Base-by-base conservation (phyloP, 495 filamentous ascomycete species). In the Chaetomidium leptoderma region DNA sequence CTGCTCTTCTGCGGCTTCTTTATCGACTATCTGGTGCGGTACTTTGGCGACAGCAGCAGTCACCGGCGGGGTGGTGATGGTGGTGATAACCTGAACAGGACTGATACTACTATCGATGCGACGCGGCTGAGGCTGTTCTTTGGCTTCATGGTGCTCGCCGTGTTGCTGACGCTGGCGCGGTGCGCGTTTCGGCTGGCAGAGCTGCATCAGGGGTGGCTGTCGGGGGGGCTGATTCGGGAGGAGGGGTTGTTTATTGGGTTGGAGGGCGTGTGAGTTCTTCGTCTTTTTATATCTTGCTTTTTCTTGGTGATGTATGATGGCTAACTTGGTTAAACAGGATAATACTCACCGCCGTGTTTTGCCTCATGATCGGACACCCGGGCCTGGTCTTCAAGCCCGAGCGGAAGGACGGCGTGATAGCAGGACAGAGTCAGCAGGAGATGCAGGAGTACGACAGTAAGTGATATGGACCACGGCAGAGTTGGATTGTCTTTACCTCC, bases 111-210 rank as follows among this genome's bases (percentile, higher is more conserved):
- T 2, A 33, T 6, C 13, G 8, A 29, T 11, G 24, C 24, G 26
- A 23, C 2, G 8, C 56, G 57, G 2, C 66, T 78, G 48, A 71
- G 68, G 53, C 27, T 75, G 9, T 81, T 79, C 53, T 58, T 74
- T 30, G 62, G 56, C 1, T 75, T 77, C 58, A 58, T 81, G 49
- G 52, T 63, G 8, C 33, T 72, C 4, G 71, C 77, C 14, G 68
- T 74, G 19, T 2, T 76, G 16, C 63, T 74, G 13, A 80, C 79
- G 48, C 51, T 77, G 30, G 71, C 69, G 23, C 42, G 79, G 16
- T 81, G 78, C 53, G 46, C 54, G 9, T 82, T 77, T 59, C 68
- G 79, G 21, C 70, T 81, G 47, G 77, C 64, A n/a, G 79, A 82
- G 66, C 63, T 75, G 63, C 70, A 66, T 50, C 69, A 77, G 37